Base-by-base conservation (phyloP, 768 basidiomycete genomes). In the Serendipita indica region DNA sequence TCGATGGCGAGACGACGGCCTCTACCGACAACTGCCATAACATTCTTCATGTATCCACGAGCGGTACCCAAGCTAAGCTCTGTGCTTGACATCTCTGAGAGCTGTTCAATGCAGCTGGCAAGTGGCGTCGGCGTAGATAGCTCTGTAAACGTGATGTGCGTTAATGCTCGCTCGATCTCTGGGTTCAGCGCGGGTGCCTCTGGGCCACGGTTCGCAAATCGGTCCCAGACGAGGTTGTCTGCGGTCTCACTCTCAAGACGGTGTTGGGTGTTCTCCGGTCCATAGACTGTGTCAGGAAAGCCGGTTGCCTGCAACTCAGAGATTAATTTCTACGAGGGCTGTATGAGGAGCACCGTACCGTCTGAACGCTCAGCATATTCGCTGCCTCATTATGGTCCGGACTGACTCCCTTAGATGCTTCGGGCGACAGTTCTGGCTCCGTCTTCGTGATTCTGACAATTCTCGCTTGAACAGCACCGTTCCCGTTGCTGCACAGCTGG, bases 221-320 rank as follows among this genome's bases (percentile, higher is more conserved):
- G 78, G 0, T 76, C 73, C 89, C 91, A 93, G 20, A 80, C 65
- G 27, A 92, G 63, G 64, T 82, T 80, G 68, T 97, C 93, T 0
- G 89, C 89, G 1, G 86, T 86, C 20, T 86, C 80, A 0, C 89
- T 93, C 2, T 78, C 79, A 12, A 96, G 69, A 3, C 77, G 77
- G 10, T 76, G 81, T 64, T 83, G 75, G 3, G 87, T 85, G 59
- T 72, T 81, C 3, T 73, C 70, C 27, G 77, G 71, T 0, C 79
- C 84, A 61, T 91, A 91, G 0, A 87, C 69, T 0, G 89, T 91
- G 62, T 89, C 86, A 1, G 79, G 74, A 43, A 79, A 77, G 3
- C 72, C 72, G 6, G 73, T 63, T 2, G 75, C 75, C 79, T 81
- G 60, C 7, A 62, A 46, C 43, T 14, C 39, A 33, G 35, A 46